Conservation (phyloP, 1,284 basidiomycete genomes). For the Sutorius eximius region DNA sequence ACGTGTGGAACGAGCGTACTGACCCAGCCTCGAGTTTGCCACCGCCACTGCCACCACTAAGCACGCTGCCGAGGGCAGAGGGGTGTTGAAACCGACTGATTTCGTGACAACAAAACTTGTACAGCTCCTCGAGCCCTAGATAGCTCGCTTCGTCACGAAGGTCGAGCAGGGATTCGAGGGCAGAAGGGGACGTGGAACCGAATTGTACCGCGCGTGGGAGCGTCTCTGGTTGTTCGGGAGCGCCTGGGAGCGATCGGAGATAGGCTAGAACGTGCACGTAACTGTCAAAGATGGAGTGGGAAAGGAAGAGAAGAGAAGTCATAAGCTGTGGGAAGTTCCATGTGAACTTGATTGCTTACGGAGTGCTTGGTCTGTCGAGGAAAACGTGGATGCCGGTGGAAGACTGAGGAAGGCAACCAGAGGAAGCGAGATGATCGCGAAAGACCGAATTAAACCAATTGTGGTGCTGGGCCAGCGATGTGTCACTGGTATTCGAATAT, state of each 20-base stretch:
- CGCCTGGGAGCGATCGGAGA: conserved; percentile 54
- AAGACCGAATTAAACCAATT: conserved; percentile 43
- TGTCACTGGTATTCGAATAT: conserved; percentile 48
- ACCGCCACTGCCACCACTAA: not conserved
- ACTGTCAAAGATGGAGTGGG: conserved; percentile 36
- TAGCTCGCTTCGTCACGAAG: conserved; percentile 74
- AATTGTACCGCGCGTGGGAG: conserved; percentile 63
- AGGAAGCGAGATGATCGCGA: conserved; percentile 58
- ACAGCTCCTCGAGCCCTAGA: conserved; percentile 61
- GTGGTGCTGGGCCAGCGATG: conserved; percentile 29
- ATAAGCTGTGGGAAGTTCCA: not conserved
- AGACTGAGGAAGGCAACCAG: conserved; percentile 50
- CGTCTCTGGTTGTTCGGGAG: conserved; percentile 46
- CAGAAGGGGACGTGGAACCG: conserved; percentile 44
- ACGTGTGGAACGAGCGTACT: conserved; percentile 47
- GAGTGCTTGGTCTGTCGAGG: conserved; percentile 73
- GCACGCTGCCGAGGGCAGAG: not conserved
- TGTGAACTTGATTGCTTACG: conserved; percentile 50
- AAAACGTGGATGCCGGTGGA: conserved; percentile 65
- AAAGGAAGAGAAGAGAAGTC: not conserved
- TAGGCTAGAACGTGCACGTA: conserved; percentile 69
- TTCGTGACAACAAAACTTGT: conserved; percentile 65
- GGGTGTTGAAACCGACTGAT: conserved; percentile 49
- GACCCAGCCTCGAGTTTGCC: conserved; percentile 41
- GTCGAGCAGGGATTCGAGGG: conserved; percentile 65